Evolutionary conservation across 306 rosid genomes (phyloP).

Genomic region (Clitoria ternatea): DNA sequence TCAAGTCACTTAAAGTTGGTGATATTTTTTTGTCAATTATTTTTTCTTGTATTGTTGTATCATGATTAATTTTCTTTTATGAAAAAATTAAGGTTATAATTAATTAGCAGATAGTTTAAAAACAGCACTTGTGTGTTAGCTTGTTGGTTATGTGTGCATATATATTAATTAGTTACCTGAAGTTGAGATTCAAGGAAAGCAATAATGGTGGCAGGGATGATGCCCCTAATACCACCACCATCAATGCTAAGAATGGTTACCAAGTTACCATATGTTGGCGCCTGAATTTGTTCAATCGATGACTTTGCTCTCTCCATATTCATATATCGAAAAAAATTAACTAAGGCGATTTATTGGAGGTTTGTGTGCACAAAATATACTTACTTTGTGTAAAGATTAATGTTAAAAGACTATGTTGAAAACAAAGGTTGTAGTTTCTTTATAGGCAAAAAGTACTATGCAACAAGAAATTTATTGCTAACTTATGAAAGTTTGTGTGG

Average conservation of each 20-base stretch:
- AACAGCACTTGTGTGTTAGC: background rate
- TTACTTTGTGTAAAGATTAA: background rate
- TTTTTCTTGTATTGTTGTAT: no score
- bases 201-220: conserved; percentile 55
- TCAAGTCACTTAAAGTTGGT: no score
- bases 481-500: background rate
- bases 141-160: background rate
- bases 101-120: background rate
- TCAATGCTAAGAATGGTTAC: conserved; percentile 62
- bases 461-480: background rate
- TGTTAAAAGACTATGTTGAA: background rate
- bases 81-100: no score
- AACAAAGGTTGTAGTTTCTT: background rate
- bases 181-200: conserved; percentile 53
- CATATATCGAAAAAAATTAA: background rate
- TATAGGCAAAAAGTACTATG: background rate
- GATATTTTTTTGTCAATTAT: no score
- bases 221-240: conserved; percentile 63
- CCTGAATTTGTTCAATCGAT: conserved; percentile 25
- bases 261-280: conserved; percentile 63
- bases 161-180: conserved; percentile 37
- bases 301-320: conserved; percentile 23
- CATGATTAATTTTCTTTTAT: no score
- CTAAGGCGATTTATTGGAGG: background rate
- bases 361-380: background rate